These are phyloP conservation scores for Huntiella bhutanensis DNA, from an alignment of 2,329 filamentous ascomycete genomes.

Conservation along the genomic window DNA sequence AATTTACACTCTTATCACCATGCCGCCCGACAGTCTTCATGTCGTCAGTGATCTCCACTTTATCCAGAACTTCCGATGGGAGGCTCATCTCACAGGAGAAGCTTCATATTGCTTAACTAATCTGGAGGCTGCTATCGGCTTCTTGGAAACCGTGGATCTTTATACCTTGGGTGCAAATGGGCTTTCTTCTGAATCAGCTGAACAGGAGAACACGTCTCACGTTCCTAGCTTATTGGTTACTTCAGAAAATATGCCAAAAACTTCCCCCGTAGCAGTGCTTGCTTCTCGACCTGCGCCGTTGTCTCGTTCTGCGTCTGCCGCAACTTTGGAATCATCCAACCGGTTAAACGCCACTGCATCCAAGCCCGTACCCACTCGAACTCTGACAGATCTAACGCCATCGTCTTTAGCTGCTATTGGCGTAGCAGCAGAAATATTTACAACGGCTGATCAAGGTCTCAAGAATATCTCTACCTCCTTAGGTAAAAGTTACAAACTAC, in stretches of 20 bases:
- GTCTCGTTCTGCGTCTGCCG: background rate
- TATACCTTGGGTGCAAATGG: conserved; percentile 63
- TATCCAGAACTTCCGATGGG: conserved; percentile 76
- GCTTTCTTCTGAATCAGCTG: conserved; percentile 28
- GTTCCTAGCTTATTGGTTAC: conserved; percentile 23
- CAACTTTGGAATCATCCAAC: background rate
- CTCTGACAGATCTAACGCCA: conserved; percentile 72
- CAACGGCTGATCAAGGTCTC: conserved; percentile 74
- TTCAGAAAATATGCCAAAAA: conserved; percentile 6
- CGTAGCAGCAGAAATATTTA: conserved; percentile 67
- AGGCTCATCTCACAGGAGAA: conserved; percentile 76
- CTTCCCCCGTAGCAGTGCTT: background rate
- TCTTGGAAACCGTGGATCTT: conserved; percentile 86
- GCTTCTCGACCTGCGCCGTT: background rate
- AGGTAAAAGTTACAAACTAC: conserved; percentile 82
- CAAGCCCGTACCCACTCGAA: conserved; percentile 22
- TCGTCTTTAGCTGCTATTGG: conserved; percentile 65
- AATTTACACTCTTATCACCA: conserved; percentile 87
- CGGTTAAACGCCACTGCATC: conserved; percentile 24
- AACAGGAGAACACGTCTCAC: conserved; percentile 33
- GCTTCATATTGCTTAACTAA: conserved; percentile 93
- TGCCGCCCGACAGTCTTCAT: conserved; percentile 67
- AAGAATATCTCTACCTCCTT: conserved; percentile 83
- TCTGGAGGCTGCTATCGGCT: conserved; percentile 82
- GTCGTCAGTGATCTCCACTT: conserved; percentile 91